Evolutionary conservation across 1,284 basidiomycete genomes (phyloP), one percentile per base, ranked within the genome.

Genomic region (Papiliotrema flavescens): DNA sequence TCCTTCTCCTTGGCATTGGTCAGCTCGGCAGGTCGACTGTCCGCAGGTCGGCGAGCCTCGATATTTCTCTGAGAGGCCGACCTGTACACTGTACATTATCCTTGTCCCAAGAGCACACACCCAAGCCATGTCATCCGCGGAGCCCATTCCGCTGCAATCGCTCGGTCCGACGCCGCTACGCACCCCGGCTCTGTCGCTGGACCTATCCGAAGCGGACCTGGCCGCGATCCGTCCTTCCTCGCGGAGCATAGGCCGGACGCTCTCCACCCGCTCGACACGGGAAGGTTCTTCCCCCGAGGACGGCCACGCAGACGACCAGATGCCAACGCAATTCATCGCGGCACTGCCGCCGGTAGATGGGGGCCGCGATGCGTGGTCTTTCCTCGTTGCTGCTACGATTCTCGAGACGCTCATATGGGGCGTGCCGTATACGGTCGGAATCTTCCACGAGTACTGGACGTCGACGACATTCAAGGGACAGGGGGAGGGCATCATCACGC

Each of bases 381-480:
- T 76, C 60, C 62, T 77, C 7, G 41, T 66, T 1, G 72, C 60
- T 0, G 74, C 74, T 0, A 73, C 71, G 1, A 46, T 65, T 6
- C 63, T 71, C 26, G 76, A 77, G 60, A 59, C 64, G 4, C 51
- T 72, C 2, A 64, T 75, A 6, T 77, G 72, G 68, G 76, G 76
- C 1, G 49, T 77, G n/a, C 72, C 70, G 14, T 75, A 69, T 54
- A 62, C 66, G 26, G 65, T 74, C 39, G 74, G 74, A 56, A 65
- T 76, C 22, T 62, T 76, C 39, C 70, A 73, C 54, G 61, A 64
- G 36, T 77, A 75, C 53, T 76, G 74, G 74, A 67, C 62, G 11
- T 60, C 57, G 32, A 53, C 54, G 17, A 60, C 74, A 37, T 76
- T 77, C 53, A 64, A 68, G 9, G 66, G 61, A 11, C 43, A 65